These are phyloP conservation scores for Pseudogymnoascus sp. DNA, from an alignment of 2,329 filamentous ascomycete species.

Conservation along the genomic window DNA sequence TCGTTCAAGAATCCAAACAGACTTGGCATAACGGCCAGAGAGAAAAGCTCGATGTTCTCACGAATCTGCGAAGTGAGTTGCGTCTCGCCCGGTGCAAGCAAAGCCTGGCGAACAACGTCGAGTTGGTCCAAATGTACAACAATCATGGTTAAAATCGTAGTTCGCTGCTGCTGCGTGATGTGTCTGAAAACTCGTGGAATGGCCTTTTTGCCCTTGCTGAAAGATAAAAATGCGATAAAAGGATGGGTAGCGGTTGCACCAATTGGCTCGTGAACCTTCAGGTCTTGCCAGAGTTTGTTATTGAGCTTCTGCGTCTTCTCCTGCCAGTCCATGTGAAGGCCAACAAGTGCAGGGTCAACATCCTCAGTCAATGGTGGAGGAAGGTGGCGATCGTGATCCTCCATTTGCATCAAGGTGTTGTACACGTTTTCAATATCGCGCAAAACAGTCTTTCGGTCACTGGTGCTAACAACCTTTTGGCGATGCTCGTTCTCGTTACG, in stretches of 20 bases:
- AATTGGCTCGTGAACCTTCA: conserved; percentile 92
- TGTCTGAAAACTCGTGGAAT: conserved; percentile 93
- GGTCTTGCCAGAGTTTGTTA: conserved; percentile 69
- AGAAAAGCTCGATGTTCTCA: conserved; percentile 89
- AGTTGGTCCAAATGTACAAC: conserved; percentile 86
- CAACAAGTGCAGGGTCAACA: conserved; percentile 58
- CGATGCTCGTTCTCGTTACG: conserved; percentile 57
- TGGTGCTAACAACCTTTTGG: conserved; percentile 44
- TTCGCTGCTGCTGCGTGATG: conserved; percentile 83
- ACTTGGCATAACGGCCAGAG: conserved; percentile 77
- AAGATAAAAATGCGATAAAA: conserved; percentile 92
- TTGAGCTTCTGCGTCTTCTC: conserved; percentile 64
- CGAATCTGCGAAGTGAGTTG: conserved; percentile 68
- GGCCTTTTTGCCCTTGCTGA: conserved; percentile 91
- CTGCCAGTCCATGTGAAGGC: conserved; percentile 72
- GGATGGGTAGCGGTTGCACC: conserved; percentile 67
- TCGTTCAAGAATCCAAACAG: conserved; percentile 87
- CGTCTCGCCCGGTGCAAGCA: conserved; percentile 63
- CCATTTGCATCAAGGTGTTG: conserved; percentile 79
- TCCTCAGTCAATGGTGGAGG: conserved; percentile 56
- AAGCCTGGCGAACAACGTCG: conserved; percentile 77
- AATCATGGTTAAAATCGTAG: conserved; percentile 93
- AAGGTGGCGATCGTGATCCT: conserved; percentile 81
- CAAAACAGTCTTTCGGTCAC: conserved; percentile 75
- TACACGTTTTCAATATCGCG: conserved; percentile 87